phyloP scores from a whole-genome alignment of 257 asterid genomes.

The Paulownia fortunei region DNA sequence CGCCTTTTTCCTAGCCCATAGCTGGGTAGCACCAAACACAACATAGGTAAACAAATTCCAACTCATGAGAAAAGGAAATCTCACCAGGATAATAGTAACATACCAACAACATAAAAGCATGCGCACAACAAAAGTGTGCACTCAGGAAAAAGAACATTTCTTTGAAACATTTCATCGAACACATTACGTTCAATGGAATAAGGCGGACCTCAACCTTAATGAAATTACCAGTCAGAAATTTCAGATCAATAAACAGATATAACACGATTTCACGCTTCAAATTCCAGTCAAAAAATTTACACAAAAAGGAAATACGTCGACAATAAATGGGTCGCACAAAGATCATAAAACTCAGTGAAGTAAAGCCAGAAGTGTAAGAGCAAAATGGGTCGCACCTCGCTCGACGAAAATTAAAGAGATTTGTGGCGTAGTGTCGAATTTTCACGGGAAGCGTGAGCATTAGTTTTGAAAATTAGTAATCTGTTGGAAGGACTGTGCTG shows the following conservation, averaged over 20 bases:
- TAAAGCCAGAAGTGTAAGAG: background rate
- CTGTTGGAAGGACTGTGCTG: background rate
- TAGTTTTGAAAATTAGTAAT: background rate
- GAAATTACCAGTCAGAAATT: background rate
- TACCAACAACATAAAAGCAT: background rate
- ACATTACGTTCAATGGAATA: background rate
- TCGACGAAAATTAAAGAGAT: background rate
- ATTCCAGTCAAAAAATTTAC: background rate
- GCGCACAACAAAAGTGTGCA: background rate
- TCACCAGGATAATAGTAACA: too few species aligned
- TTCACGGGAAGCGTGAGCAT: background rate
- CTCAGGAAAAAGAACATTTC: background rate
- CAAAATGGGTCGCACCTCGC: background rate
- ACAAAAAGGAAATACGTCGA: background rate
- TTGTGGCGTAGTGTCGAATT: background rate
- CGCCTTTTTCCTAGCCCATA: background rate
- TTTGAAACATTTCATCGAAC: constrained; percentile 13
- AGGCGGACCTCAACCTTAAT: background rate
- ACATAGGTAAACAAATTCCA: background rate
- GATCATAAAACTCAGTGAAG: background rate
- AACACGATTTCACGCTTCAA: background rate
- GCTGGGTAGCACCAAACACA: background rate
- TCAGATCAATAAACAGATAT: background rate
- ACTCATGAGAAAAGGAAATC: background rate
- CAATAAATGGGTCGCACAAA: background rate